Conservation (phyloP, 139 green algal genomes). For the Chlamydomonas schloesseri region DNA sequence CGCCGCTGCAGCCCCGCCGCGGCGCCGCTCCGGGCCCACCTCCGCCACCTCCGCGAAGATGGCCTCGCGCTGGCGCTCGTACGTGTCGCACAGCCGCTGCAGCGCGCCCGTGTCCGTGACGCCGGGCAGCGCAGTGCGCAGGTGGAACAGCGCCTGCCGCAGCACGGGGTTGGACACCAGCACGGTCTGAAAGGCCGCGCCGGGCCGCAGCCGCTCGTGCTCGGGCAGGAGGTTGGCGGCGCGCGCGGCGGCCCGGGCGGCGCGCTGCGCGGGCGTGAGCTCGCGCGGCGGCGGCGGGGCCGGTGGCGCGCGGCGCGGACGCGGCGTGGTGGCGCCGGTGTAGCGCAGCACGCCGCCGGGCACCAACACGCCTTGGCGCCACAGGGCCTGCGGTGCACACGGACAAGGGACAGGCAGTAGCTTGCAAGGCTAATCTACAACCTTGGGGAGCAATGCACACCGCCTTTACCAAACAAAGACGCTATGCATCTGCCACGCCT, state of each 20-base stretch:
- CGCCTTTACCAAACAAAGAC: no score
- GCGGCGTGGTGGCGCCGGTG: conserved; percentile 14
- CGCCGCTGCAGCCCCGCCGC: background rate
- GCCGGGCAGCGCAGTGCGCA: conserved; percentile 17
- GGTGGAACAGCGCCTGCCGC: conserved; percentile 25
- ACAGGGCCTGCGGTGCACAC: background rate
- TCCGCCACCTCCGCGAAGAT: conserved; percentile 6
- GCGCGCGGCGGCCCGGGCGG: background rate
- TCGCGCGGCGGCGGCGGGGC: background rate
- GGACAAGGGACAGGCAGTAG: no score
- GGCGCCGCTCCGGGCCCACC: no score
- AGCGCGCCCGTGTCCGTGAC: background rate
- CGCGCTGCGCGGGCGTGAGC: background rate
- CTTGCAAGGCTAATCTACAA: no score
- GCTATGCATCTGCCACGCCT: no score
- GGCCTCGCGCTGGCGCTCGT: conserved; percentile 3
- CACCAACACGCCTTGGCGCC: conserved; percentile 10
- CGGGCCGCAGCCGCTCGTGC: background rate
- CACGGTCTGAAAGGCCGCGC: background rate
- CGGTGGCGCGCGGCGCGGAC: no score
- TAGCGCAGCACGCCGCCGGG: conserved; percentile 16
- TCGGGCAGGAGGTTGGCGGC: background rate
- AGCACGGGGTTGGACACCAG: conserved; percentile 27
- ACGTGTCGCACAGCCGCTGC: background rate
- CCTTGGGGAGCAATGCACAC: no score